Evolutionary conservation across 1,139 yeast species (phyloP), one percentile per base, ranked within the genome.

Genomic region (Blastobotrys persicus): DNA sequence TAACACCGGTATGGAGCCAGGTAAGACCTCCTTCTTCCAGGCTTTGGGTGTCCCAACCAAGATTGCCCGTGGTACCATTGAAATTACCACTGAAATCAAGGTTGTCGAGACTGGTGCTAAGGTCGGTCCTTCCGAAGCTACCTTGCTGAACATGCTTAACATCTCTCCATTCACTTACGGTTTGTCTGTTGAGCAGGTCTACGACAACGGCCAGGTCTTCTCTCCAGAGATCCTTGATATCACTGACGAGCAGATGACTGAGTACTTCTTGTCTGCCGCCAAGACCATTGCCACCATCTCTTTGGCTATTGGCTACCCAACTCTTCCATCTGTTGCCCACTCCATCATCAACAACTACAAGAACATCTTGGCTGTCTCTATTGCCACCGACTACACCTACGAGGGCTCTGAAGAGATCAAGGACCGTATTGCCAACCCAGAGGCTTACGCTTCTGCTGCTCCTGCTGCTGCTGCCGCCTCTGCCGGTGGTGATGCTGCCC

Each of bases 1-100:
- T 78, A 94, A 92, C 96, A 92, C 99, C 68, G 98, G 98, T 86
- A 91, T 94, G 96, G 98, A 92, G 81, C 99, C 99, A 77, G 98
- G 98, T 85, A 92, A 92, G 89, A 92, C 99, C 72, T 92, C 98
- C 74, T 92, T 92, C 95, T 92, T 92, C 98, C 99, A 92, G 85
- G 98, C 99, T 74, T 85, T 92, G 71, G 98, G 98, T 88, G 97
- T 92, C 72, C 98, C 98, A 83, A 92, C 99, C 88, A 92, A 92
- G 94, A 92, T 92, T 89, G 94, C 96, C 78, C 91, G 99, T 87
- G 99, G 99, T 92, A 88, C 96, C 78, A 92, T 92, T 85, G 99
- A 92, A 81, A 92, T 92, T 78, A 91, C 88, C 76, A 78, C 87
- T 67, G 98, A 94, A 73, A 96, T 92, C 71, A 88, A 88, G 82